These are phyloP conservation scores for Fraxinus pennsylvanica DNA, from an alignment of 257 asterid genomes.

Conservation along the genomic window DNA sequence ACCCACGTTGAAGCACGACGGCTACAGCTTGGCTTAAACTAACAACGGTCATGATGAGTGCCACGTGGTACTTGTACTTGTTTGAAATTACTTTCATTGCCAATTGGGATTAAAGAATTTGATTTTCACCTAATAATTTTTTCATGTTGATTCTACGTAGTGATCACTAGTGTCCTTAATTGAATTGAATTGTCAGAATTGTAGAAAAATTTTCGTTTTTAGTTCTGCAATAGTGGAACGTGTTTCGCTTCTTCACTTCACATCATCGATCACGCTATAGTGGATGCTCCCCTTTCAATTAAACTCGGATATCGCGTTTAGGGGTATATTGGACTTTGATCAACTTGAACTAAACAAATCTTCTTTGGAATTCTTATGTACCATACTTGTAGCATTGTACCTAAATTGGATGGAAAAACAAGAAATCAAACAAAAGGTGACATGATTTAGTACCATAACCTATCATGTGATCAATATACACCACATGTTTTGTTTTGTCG, in stretches of 20 bases:
- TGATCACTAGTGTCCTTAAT: neutral
- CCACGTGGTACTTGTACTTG: slow-evolving; percentile 40
- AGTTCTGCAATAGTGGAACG: too few relatives aligned
- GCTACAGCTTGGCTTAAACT: slow-evolving; percentile 68
- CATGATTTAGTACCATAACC: neutral
- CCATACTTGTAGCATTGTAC: slow-evolving; percentile 8
- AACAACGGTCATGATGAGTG: slow-evolving; percentile 38
- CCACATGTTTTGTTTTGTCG: slow-evolving; percentile 26
- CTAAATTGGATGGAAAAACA: slow-evolving; percentile 23
- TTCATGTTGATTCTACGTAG: neutral
- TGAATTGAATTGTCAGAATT: too few relatives aligned
- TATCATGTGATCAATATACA: slow-evolving; percentile 27
- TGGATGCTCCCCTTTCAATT: too few relatives aligned
- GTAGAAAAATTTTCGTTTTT: neutral
- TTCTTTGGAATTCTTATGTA: neutral
- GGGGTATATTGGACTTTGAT: too few relatives aligned
- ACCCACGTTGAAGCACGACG: slow-evolving; percentile 94
- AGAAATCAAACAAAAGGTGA: slow-evolving; percentile 12
- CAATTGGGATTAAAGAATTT: slow-evolving; percentile 1
- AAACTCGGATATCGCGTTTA: too few relatives aligned
- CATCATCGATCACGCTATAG: too few relatives aligned
- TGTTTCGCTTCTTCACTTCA: too few relatives aligned
- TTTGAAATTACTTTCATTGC: slow-evolving; percentile 1
- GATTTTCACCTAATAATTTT: neutral
- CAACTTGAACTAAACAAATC: too few relatives aligned